Conservation (phyloP, 2,329 filamentous ascomycete genomes). For the Penicillium sp. region DNA sequence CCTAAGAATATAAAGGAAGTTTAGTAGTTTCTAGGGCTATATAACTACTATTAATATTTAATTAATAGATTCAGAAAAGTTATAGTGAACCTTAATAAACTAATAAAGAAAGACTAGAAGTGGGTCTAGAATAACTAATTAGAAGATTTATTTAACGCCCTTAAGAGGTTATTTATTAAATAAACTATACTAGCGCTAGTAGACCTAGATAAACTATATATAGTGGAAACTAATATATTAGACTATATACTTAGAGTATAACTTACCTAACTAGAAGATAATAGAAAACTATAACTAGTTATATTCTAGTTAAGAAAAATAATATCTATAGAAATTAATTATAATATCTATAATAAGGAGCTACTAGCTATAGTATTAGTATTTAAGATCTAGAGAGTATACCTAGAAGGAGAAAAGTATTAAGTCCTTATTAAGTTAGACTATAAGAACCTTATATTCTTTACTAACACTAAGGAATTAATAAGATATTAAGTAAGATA, state of each 20-base stretch:
- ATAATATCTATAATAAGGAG: not conserved
- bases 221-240: not conserved
- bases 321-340: not conserved
- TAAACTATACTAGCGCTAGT: not conserved
- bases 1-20: not conserved
- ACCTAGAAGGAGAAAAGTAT: not conserved
- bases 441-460: slow-evolving; percentile 7
- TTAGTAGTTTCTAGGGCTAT: not conserved
- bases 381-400: slow-evolving; percentile 5
- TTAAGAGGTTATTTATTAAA: not conserved
- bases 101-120: not conserved
- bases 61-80: not conserved
- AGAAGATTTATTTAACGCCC: not conserved
- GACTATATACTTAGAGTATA: not conserved
- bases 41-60: not conserved
- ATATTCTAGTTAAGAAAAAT: not conserved
- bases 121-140: not conserved
- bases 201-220: not conserved
- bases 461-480: slow-evolving; percentile 1
- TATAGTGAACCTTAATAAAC: not conserved
- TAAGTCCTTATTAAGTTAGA: slow-evolving; percentile 3
- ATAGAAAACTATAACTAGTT: not conserved
- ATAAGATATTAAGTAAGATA: not conserved
- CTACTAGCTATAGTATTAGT: not conserved
- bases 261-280: not conserved